A percentile compares a stretch with the other conserved stretches of the same genome.
phyloP scores from a whole-genome alignment of 345 rosid species.

The Chamaenerion angustifolium region DNA sequence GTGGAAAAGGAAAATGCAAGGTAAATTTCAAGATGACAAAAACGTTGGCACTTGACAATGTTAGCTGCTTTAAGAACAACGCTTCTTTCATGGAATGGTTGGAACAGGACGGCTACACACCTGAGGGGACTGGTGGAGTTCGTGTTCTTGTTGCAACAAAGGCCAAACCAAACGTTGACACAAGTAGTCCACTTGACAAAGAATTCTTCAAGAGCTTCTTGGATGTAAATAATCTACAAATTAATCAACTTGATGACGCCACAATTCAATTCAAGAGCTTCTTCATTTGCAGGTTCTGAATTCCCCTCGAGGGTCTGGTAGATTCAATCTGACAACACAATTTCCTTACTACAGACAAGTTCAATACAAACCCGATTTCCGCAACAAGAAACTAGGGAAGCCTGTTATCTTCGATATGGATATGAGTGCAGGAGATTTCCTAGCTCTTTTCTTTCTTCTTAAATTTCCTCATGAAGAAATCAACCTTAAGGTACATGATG shows the following conservation, averaged over 20 bases:
- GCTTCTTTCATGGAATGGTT: neutral
- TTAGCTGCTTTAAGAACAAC: too few species aligned
- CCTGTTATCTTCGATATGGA: slow-evolving; percentile 87
- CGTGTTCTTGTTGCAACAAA: slow-evolving; percentile 62
- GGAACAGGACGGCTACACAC: slow-evolving; percentile 71
- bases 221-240: slow-evolving; percentile 36
- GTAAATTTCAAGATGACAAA: slow-evolving; percentile 17
- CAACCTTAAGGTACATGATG: slow-evolving; percentile 76
- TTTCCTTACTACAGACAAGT: slow-evolving; percentile 65
- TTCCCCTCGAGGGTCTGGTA: slow-evolving; percentile 42
- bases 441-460: slow-evolving; percentile 68
- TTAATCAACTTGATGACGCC: neutral
- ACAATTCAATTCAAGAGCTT: neutral
- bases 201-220: slow-evolving; percentile 66
- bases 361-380: slow-evolving; percentile 38
- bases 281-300: slow-evolving; percentile 41
- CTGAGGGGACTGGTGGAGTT: slow-evolving; percentile 53
- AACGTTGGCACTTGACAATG: neutral
- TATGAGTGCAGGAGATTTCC: slow-evolving; percentile 90
- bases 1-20: slow-evolving; percentile 80
- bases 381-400: slow-evolving; percentile 39
- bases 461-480: slow-evolving; percentile 63
- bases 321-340: slow-evolving; percentile 54
- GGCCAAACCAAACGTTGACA: slow-evolving; percentile 46
- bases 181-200: slow-evolving; percentile 34